Percentiles rank a stretch among this genome's conserved stretches.
Evolutionary conservation across 1,284 basidiomycete genomes (phyloP).

Genomic region (Singerocomus rubriflavus): DNA sequence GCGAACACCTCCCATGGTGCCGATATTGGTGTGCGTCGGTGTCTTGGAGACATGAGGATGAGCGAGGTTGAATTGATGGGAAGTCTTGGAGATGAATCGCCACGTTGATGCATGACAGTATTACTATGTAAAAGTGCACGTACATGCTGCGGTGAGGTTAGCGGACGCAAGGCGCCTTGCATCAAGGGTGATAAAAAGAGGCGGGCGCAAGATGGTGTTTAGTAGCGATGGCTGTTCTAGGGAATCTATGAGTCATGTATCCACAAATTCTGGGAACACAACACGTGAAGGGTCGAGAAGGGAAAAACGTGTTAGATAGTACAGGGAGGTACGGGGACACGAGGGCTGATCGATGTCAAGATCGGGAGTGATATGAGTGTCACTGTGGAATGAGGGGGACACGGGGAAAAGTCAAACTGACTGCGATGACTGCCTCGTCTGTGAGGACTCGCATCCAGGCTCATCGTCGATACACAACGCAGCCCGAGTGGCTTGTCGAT

Average conservation of each 20-base stretch:
- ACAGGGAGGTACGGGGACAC: not conserved
- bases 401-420: not conserved
- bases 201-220: not conserved
- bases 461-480: not conserved
- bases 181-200: conserved; percentile 10
- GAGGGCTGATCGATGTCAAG: conserved; percentile 11
- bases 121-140: not conserved
- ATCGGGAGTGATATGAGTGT: conserved; percentile 17
- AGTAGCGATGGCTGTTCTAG: conserved; percentile 1
- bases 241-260: not conserved
- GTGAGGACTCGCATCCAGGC: too few relatives aligned
- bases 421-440: too few relatives aligned
- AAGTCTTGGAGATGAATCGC: not conserved
- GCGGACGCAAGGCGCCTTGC: not conserved
- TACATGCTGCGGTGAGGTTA: not conserved
- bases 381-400: conserved; percentile 11
- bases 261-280: not conserved
- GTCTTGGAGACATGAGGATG: not conserved
- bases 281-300: not conserved
- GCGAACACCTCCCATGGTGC: not conserved
- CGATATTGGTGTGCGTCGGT: too few relatives aligned
- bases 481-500: too few relatives aligned
- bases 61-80: not conserved
- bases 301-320: conserved; percentile 12
- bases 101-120: not conserved